These are phyloP conservation scores for Phytophthora rubi DNA, from an alignment of 352 stramenopile genomes.

Conservation along the genomic window DNA sequence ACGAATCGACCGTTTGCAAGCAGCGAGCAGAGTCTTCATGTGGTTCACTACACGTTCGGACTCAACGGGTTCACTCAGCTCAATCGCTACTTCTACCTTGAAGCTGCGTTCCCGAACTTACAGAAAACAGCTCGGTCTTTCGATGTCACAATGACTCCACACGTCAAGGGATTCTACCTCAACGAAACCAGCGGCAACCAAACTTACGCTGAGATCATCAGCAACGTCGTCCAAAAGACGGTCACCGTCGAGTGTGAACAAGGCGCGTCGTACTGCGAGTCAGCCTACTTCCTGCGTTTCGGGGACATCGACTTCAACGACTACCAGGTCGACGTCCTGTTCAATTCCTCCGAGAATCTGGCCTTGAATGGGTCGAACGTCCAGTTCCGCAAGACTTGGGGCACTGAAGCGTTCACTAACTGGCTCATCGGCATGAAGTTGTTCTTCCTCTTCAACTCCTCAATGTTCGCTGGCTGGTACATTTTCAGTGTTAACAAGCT, in stretches of 20 bases:
- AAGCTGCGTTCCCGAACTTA: conserved; percentile 55
- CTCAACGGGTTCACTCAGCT: conserved; percentile 56
- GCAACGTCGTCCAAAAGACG: conserved; percentile 41
- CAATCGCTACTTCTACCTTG: conserved; percentile 74
- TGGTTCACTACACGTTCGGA: conserved; percentile 62
- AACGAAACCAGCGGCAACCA: conserved; percentile 42
- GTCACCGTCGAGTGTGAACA: conserved; percentile 44
- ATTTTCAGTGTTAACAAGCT: conserved; percentile 51
- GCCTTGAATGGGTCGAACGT: conserved; percentile 47
- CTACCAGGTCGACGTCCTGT: conserved; percentile 64
- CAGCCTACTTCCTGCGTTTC: conserved; percentile 61
- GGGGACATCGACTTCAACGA: conserved; percentile 60
- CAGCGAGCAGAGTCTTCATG: conserved; percentile 39
- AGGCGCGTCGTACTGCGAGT: conserved; percentile 41
- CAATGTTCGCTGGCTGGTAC: conserved; percentile 48
- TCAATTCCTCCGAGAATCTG: conserved; percentile 53
- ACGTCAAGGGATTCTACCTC: conserved; percentile 56
- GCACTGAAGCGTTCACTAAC: conserved; percentile 52
- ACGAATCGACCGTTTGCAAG: conserved; percentile 50
- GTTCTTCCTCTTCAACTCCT: conserved; percentile 59
- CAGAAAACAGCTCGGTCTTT: conserved; percentile 43
- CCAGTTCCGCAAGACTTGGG: conserved; percentile 66
- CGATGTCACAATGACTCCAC: conserved; percentile 57
- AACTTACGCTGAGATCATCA: conserved; percentile 48
- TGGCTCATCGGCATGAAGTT: conserved; percentile 68